Evolutionary conservation across 1,139 yeast genomes (phyloP).

Genomic region (Geotrichum citri-aurantii): DNA sequence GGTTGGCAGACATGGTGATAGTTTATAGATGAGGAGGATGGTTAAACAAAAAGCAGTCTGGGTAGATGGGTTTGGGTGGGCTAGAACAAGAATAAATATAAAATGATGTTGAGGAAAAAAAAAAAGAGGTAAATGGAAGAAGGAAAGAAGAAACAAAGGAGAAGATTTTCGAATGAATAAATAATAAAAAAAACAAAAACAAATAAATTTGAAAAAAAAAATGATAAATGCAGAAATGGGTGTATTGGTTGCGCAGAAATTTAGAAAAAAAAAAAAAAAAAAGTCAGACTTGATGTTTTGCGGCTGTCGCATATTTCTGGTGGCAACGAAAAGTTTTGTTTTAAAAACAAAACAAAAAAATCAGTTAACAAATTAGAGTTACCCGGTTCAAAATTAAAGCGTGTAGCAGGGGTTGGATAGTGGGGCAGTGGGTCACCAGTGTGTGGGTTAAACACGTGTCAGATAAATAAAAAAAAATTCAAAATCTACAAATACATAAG

Average conservation of each 20-base stretch:
- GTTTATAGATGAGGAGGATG: slow-evolving; percentile 22
- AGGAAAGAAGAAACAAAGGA: not conserved
- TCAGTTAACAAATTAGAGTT: not conserved
- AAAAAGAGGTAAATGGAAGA: not conserved
- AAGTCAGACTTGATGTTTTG: not conserved
- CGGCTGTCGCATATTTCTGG: not conserved
- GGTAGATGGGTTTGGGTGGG: slow-evolving; percentile 1
- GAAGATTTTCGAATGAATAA: not conserved
- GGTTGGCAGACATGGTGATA: slow-evolving; percentile 51
- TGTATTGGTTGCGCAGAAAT: too few species aligned
- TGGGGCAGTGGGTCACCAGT: not conserved
- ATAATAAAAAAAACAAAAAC: not conserved
- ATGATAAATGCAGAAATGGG: not conserved
- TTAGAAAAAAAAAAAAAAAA: not conserved
- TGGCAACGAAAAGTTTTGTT: not conserved
- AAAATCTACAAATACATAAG: not conserved
- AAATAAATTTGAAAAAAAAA: not conserved
- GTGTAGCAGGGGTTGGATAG: not conserved
- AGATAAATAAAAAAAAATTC: not conserved
- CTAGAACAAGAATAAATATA: not conserved
- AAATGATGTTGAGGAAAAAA: not conserved
- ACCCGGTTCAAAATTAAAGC: not conserved
- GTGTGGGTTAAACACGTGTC: not conserved
- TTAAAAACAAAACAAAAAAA: too few species aligned
- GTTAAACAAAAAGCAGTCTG: slow-evolving; percentile 17